Evolutionary conservation across 225 moss, liverwort and hornwort species (phyloP).

Genomic region (Asterella californica): DNA sequence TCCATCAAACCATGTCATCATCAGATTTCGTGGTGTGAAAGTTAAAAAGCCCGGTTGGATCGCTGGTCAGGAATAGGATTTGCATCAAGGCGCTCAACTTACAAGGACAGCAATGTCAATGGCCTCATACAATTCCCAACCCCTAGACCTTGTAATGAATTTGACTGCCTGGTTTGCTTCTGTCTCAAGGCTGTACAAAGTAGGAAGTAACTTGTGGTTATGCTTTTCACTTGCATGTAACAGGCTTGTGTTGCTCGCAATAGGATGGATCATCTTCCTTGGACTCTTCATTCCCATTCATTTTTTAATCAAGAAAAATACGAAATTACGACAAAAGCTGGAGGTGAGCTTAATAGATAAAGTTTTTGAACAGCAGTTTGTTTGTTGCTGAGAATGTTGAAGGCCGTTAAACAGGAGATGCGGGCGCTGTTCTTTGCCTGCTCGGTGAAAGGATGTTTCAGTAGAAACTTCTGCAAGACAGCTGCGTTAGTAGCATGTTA

Average conservation of each 20-base stretch:
- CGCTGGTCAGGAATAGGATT: background rate
- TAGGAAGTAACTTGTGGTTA: background rate
- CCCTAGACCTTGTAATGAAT: background rate
- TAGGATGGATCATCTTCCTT: slow-evolving; percentile 89
- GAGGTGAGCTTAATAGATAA: slow-evolving; percentile 52
- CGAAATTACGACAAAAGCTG: slow-evolving; percentile 61
- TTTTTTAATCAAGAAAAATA: slow-evolving; percentile 55
- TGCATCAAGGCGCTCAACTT: background rate
- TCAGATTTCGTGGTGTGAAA: too few relatives aligned
- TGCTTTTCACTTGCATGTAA: background rate
- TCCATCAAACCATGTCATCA: background rate
- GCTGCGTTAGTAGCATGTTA: background rate
- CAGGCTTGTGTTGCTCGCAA: slow-evolving; percentile 70
- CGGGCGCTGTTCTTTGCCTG: too few relatives aligned
- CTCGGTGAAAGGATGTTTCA: background rate
- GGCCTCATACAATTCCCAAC: background rate
- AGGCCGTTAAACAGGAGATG: background rate
- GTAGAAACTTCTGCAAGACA: background rate
- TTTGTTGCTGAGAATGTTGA: background rate
- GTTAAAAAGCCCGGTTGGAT: background rate
- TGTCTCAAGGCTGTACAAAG: background rate
- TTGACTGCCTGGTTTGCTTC: background rate
- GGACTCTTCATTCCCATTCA: slow-evolving; percentile 82
- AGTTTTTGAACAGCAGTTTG: background rate
- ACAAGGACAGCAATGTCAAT: background rate